Percentiles rank a stretch among this genome's conserved stretches.
phyloP scores from a whole-genome alignment of 495 filamentous ascomycete genomes.

The Podospora tetraspora region DNA sequence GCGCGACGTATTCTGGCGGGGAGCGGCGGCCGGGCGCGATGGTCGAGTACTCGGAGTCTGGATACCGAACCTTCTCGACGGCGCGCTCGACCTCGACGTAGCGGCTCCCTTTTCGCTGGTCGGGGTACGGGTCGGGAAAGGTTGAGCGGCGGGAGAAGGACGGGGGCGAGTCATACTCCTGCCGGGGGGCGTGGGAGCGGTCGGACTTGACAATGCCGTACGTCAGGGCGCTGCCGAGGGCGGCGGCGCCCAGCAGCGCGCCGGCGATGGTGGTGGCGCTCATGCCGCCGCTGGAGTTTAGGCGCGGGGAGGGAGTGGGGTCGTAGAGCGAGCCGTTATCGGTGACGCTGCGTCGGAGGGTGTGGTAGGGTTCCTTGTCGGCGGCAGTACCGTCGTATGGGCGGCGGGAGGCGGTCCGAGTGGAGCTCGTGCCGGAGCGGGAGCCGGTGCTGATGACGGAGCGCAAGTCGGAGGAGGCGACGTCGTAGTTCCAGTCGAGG shows the following conservation, averaged over 20 bases:
- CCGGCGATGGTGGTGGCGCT: slow-evolving; percentile 44
- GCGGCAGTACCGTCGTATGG: slow-evolving; percentile 13
- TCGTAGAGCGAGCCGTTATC: slow-evolving; percentile 31
- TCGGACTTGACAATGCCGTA: slow-evolving; percentile 65
- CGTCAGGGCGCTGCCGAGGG: slow-evolving; percentile 66
- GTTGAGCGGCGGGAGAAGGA: slow-evolving; percentile 34
- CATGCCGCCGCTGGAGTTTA: slow-evolving; percentile 33
- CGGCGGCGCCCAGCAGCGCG: slow-evolving; percentile 64
- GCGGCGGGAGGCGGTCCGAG: slow-evolving; percentile 19
- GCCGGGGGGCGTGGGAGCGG: slow-evolving; percentile 36
- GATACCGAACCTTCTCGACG: slow-evolving; percentile 28
- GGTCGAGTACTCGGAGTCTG: slow-evolving; percentile 26
- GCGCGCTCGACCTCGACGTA: slow-evolving; percentile 34
- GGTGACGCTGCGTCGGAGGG: slow-evolving; percentile 32
- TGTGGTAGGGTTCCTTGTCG: slow-evolving; percentile 26
- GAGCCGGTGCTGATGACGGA: slow-evolving; percentile 15
- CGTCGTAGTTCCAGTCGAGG: slow-evolving; percentile 47
- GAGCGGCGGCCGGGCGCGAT: slow-evolving; percentile 26
- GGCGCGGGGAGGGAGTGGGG: slow-evolving; percentile 27
- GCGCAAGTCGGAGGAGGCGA: slow-evolving; percentile 24
- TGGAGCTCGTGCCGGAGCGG: slow-evolving; percentile 16
- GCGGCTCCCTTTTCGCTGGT: slow-evolving; percentile 20
- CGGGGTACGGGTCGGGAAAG: slow-evolving; percentile 33
- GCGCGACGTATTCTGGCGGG: slow-evolving; percentile 30
- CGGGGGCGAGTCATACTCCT: slow-evolving; percentile 32